Evolutionary conservation across 352 stramenopile genomes (phyloP), one percentile per base, ranked within the genome.

Genomic region (Elongisporangium anandrum): DNA sequence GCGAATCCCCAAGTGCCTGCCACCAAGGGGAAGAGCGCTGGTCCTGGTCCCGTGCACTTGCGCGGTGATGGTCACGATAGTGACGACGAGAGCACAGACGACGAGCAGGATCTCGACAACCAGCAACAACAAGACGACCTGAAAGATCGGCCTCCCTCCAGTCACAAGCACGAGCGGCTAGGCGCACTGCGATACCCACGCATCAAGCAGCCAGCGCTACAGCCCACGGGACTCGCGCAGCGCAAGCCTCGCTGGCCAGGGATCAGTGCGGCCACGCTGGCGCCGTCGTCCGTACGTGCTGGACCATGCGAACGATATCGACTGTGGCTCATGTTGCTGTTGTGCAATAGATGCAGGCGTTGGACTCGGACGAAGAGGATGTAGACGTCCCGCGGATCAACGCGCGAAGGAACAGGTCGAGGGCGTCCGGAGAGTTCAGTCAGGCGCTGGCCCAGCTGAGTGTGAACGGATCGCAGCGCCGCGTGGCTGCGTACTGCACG

Each of bases 401-500:
- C 47, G 47, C 60, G 54, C 49, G 65, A 26, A 48, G 70, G 10
- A 62, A 39, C 17, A 54, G 64, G 41, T 26, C 12, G 50, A 63
- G 29, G 55, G 20, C 22, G 26, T 34, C 20, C 29, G 50, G 52
- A n/a, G 69, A 80, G 54, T 84, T 73, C 22, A 54, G 49, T 50
- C 68, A 73, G 59, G 58, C 70, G 21, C 70, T 69, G 52, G 69
- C 68, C 26, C 60, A 69, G 50, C 70, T 69, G 49, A 74, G 73
- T 10, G 77, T 63, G 1, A 66, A 79, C 50, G 57, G 57, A 1
- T 64, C 69, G 24, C 86, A 77, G 57, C 65, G 68, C n/a, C 75
- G 81, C 49, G 73, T 87, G 13, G 75, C 77, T 0, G 73, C 79
- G 26, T 91, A 91, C 55, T 91, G 81, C 60, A 84, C 77, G 26